Base-by-base conservation (phyloP, 805 yeast genomes). In the Pichia occidentalis region DNA sequence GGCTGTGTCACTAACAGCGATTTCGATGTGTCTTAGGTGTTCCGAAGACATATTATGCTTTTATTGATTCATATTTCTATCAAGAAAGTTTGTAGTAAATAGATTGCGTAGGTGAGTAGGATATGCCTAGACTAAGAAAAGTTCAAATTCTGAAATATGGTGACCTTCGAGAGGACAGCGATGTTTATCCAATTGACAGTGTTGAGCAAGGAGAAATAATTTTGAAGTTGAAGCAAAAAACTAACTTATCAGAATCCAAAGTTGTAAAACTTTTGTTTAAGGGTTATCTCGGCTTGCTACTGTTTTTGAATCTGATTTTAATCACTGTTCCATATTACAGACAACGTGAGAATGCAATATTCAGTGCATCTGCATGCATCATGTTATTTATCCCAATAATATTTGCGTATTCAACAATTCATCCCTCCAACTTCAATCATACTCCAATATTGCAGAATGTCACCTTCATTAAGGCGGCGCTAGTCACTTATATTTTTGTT, bases 101-200 rank as follows among this genome's bases (percentile, higher is more conserved):
- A 13, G 5, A 1, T 21, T 21, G 16, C 17, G n/a, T 3, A 10
- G 19, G 8, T 7, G 17, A 20, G 23, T 24, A n/a, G 17, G n/a
- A n/a, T 9, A 57, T 57, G 62, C 60, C 63, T 16, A 45, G 63
- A 11, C 42, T 59, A 19, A 48, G 60, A 23, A 47, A 46, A 30
- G 48, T 56, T 2, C 37, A 50, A 19, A 47, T 46, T n/a, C 36
- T 48, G 3, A 57, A 53, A 33, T 56, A 56, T 38, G 40, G 37
- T 7, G 25, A 24, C 10, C 14, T 23, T 5, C 6, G 28, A 1
- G 48, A 42, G 3, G 32, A 34, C 8, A 43, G 24, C 1, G 40
- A 33, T 5, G 48, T 39, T 7, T 36, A 35, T 2, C 53, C 52
- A 5, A 32, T 59, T 7, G 63, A 57, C 31, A 28, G 36, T 2